Conservation (phyloP, 1,284 basidiomycete genomes). For the Bjerkandera adusta region DNA sequence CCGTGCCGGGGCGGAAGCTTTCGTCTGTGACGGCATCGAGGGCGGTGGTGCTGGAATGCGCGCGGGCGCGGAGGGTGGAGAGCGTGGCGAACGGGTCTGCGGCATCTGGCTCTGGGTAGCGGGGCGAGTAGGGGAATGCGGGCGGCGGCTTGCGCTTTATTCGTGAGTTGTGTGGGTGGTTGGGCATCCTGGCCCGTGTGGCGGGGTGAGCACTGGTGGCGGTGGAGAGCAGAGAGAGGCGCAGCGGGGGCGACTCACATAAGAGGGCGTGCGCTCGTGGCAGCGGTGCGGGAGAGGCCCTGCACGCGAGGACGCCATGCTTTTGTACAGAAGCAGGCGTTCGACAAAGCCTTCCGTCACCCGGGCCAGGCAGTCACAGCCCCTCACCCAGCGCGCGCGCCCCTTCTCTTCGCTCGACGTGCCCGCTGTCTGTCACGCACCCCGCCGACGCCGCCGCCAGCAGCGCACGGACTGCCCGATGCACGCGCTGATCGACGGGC, state of each 20-base stretch:
- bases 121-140: slow-evolving; percentile 36
- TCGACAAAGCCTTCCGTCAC: too few relatives aligned
- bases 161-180: slow-evolving; percentile 9
- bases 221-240: background rate
- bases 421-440: too few relatives aligned
- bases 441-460: too few relatives aligned
- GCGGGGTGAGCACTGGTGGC: background rate
- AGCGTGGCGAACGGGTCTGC: slow-evolving; percentile 54
- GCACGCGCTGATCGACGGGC: too few relatives aligned
- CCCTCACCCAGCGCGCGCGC: too few relatives aligned
- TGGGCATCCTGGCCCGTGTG: background rate
- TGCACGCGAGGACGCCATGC: too few relatives aligned
- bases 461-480: too few relatives aligned
- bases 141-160: slow-evolving; percentile 51
- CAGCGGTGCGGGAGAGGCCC: background rate
- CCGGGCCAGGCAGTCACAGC: too few relatives aligned
- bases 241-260: slow-evolving; percentile 2
- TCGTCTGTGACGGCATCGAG: slow-evolving; percentile 12
- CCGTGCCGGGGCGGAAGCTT: background rate
- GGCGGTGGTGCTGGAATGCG: slow-evolving; percentile 29
- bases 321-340: too few relatives aligned
- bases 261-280: slow-evolving; percentile 5
- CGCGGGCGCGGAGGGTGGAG: slow-evolving; percentile 42
- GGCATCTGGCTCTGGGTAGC: slow-evolving; percentile 54
- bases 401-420: too few relatives aligned